These are phyloP conservation scores for Cercospora citrullina DNA, from an alignment of 2,329 filamentous ascomycete species.

Conservation along the genomic window DNA sequence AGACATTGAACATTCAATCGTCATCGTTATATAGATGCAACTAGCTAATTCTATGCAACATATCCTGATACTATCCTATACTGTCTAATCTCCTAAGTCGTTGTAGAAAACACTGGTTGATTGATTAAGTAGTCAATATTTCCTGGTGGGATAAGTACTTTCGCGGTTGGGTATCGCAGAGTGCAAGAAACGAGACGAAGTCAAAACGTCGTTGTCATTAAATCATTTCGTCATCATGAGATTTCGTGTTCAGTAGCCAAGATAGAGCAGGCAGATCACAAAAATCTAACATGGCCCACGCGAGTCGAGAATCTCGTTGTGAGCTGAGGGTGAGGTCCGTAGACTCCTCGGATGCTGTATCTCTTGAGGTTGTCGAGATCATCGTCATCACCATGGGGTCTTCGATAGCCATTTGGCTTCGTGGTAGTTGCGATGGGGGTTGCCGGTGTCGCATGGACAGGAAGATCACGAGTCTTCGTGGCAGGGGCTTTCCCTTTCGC, in stretches of 20 bases:
- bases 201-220: neutral
- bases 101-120: neutral
- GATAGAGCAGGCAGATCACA: neutral
- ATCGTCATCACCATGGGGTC: neutral
- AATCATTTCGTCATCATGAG: neutral
- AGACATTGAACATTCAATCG: neutral
- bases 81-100: neutral
- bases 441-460: neutral
- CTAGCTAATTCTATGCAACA: neutral
- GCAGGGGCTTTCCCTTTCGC: neutral
- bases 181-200: neutral
- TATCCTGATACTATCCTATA: neutral
- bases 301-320: conserved; percentile 10
- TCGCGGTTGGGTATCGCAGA: neutral
- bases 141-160: neutral
- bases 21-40: neutral
- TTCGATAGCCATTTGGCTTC: conserved; percentile 1
- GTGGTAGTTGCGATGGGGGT: neutral
- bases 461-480: conserved; percentile 2
- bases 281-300: conserved; percentile 7
- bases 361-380: conserved; percentile 4
- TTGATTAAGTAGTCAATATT: neutral
- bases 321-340: conserved; percentile 1
- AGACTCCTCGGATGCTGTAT: conserved; percentile 6
- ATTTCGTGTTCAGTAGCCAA: neutral